Evolutionary conservation across 169 alveolate species (phyloP).

Genomic region (Plasmodium inui): DNA sequence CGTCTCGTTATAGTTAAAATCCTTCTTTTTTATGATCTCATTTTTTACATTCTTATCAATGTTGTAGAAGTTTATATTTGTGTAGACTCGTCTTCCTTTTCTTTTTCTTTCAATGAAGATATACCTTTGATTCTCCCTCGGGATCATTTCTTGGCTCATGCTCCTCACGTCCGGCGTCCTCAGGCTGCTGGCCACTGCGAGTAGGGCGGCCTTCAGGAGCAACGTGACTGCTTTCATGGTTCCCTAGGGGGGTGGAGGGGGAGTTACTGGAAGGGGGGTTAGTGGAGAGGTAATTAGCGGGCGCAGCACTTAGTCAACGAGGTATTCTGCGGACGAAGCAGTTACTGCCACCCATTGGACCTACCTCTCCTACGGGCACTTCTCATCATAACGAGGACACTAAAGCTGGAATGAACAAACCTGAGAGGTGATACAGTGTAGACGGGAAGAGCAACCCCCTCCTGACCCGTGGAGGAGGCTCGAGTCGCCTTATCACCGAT

Average conservation of each 20-base stretch:
- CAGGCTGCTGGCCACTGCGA: slow-evolving; percentile 1
- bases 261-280: background rate
- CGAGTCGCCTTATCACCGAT: background rate
- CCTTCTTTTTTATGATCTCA: slow-evolving; percentile 13
- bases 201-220: background rate
- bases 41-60: slow-evolving; percentile 32
- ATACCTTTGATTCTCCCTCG: background rate
- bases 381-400: background rate
- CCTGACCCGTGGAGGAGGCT: background rate
- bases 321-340: background rate
- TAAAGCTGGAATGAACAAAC: background rate
- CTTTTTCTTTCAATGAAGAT: background rate
- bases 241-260: background rate
- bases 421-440: background rate
- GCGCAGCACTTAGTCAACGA: background rate
- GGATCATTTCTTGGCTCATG: background rate
- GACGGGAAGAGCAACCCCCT: background rate
- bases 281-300: background rate
- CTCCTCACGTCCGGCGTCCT: background rate
- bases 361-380: background rate
- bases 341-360: background rate
- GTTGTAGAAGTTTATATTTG: slow-evolving; percentile 33
- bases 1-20: slow-evolving; percentile 14
- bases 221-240: background rate
- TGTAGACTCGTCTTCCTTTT: slow-evolving; percentile 9